These are phyloP conservation scores for Thraustochytrium sp. DNA, from an alignment of 352 stramenopile species.

Conservation along the genomic window DNA sequence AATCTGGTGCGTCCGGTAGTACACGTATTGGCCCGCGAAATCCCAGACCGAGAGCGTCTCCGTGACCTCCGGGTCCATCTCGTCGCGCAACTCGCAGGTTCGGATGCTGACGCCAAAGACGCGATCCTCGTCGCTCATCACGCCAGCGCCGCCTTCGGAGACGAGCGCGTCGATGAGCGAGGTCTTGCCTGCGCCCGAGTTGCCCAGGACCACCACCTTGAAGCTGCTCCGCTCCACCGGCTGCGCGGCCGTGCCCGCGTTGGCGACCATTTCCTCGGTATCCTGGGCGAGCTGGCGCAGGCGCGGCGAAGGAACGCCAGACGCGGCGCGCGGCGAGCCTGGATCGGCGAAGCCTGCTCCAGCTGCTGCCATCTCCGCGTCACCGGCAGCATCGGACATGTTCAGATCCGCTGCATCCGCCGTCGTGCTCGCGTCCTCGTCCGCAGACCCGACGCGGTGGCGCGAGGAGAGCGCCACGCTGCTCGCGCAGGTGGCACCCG, in stretches of 20 bases:
- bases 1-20: slow-evolving; percentile 28
- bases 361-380: too few species aligned
- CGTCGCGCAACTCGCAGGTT: background rate
- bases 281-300: too few species aligned
- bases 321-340: too few species aligned
- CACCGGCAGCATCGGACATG: too few species aligned
- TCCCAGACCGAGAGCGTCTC: slow-evolving; percentile 16
- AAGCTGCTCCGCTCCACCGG: background rate
- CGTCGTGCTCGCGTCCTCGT: too few species aligned
- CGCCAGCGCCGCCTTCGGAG: background rate
- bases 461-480: too few species aligned
- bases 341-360: too few species aligned
- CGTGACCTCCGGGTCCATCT: background rate
- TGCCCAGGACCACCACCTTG: slow-evolving; percentile 29
- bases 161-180: slow-evolving; percentile 2
- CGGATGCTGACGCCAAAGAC: slow-evolving; percentile 28
- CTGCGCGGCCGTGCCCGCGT: background rate
- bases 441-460: too few species aligned
- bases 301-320: too few species aligned
- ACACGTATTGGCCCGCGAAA: slow-evolving; percentile 26
- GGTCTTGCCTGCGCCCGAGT: slow-evolving; percentile 1
- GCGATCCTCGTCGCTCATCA: background rate
- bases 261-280: too few species aligned
- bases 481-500: too few species aligned
- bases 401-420: too few species aligned